Conservation (phyloP, 2,329 filamentous ascomycete genomes). For the Apiospora sp. region DNA sequence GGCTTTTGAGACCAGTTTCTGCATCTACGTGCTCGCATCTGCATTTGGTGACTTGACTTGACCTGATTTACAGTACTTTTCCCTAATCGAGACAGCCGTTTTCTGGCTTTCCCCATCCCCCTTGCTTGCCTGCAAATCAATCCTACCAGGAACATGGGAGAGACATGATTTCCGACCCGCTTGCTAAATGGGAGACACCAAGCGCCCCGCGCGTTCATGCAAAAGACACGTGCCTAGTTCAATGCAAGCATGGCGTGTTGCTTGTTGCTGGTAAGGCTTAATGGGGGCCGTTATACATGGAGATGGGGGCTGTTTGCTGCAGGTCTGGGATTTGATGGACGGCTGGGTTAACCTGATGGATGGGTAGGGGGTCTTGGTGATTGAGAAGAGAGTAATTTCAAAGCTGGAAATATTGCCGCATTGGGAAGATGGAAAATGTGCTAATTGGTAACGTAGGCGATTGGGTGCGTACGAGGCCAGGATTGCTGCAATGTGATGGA, state of each 20-base stretch:
- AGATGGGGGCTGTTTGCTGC: background rate
- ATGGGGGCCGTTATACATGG: background rate
- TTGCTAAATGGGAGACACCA: background rate
- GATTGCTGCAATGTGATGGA: no score
- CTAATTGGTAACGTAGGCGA: no score
- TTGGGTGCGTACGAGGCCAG: no score
- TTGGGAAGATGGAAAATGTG: no score
- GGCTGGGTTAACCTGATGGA: background rate
- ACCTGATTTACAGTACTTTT: background rate
- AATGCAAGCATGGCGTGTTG: background rate
- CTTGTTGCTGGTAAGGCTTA: background rate
- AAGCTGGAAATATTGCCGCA: no score
- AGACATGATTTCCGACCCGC: background rate
- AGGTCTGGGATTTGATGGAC: background rate
- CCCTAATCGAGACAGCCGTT: background rate
- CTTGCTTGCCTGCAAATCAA: background rate
- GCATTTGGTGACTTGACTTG: background rate
- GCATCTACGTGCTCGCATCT: background rate
- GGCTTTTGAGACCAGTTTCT: background rate
- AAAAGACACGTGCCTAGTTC: background rate
- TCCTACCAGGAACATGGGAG: background rate
- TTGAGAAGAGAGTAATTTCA: no score
- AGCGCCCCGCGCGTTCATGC: conserved; percentile 16
- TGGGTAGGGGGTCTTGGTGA: background rate
- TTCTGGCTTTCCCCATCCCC: background rate